A percentile compares a stretch with the other conserved stretches of the same genome.
These are phyloP conservation scores for Zygnema cylindricum DNA, from an alignment of 139 green algal species.

Conservation along the genomic window DNA sequence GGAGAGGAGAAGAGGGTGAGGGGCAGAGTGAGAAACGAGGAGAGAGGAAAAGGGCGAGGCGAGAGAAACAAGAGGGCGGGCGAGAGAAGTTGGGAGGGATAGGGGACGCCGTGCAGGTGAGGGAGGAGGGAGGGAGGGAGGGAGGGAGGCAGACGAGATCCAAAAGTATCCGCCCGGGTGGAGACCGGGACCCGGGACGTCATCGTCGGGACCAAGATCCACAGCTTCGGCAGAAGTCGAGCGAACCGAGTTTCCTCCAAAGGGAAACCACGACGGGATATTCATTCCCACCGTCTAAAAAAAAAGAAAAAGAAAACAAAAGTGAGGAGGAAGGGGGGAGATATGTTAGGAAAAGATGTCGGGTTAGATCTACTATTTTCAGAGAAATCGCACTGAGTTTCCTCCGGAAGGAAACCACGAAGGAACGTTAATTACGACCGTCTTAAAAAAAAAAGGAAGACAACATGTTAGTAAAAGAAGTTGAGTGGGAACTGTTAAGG, in stretches of 20 bases:
- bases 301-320: background rate
- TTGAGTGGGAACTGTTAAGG: too few species aligned
- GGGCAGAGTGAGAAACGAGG: background rate
- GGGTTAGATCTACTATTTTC: background rate
- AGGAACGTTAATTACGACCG: too few species aligned
- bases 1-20: background rate
- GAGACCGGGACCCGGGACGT: background rate
- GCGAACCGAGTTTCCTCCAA: background rate
- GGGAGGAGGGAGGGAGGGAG: background rate
- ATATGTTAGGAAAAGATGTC: background rate
- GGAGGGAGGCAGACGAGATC: background rate
- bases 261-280: conserved; percentile 21
- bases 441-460: too few species aligned
- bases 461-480: too few species aligned
- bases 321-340: background rate
- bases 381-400: background rate
- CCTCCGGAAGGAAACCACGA: background rate
- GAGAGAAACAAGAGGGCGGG: background rate
- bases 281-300: conserved; percentile 25
- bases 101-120: background rate
- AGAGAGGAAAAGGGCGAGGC: background rate
- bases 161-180: too few species aligned
- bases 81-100: background rate
- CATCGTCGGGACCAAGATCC: background rate
- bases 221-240: background rate